Base-by-base conservation (phyloP, 2,329 filamentous ascomycete genomes). In the Blumeria hordei region DNA sequence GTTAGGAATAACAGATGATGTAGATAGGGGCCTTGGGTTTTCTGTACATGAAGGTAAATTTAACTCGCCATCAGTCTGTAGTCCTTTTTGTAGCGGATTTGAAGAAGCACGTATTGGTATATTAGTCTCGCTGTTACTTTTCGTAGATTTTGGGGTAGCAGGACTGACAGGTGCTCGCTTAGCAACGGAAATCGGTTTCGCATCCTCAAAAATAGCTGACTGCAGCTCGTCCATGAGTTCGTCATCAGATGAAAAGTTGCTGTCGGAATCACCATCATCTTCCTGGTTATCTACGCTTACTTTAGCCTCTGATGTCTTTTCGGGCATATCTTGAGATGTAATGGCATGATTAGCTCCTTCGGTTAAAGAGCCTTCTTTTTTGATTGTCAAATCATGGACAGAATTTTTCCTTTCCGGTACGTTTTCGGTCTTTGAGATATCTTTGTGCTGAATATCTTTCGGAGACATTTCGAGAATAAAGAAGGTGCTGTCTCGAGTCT, bases 141-240 rank as follows among this genome's bases (percentile, higher is more conserved):
- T 60, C 60, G 58, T 57, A 0, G 83, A 76, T 12, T 77, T 81
- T 44, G 88, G 85, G n/a, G 87, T 87, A 28, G 21, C 21, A 2
- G 21, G 21, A 28, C 21, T 28, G 21, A 28, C 21, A 4, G 21
- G 21, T 28, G 21, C 21, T 28, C 21, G 21, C 66, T 88, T 88
- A 21, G 83, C 80, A 8, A 92, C 80, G 1, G 76, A 75, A 59
- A 93, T 78, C 1, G 85, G 82, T 64, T 81, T 83, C n/a, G 87
- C 87, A 69, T 94, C 79, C 64, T 92, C 76, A 16, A 94, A 71
- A 1, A 83, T 88, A 33, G 87, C 88, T 55, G 78, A 83, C 62
- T 86, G 83, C 55, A 94, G 70, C 68, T 94, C 88, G 56, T 93
- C 84, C 76, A 93, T 83, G 58, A 88, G 76, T 14, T 79, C 82